Percentiles rank a stretch among this genome's conserved stretches.
phyloP scores from a whole-genome alignment of 495 filamentous ascomycete species.

The Mycothermus thermophilus region DNA sequence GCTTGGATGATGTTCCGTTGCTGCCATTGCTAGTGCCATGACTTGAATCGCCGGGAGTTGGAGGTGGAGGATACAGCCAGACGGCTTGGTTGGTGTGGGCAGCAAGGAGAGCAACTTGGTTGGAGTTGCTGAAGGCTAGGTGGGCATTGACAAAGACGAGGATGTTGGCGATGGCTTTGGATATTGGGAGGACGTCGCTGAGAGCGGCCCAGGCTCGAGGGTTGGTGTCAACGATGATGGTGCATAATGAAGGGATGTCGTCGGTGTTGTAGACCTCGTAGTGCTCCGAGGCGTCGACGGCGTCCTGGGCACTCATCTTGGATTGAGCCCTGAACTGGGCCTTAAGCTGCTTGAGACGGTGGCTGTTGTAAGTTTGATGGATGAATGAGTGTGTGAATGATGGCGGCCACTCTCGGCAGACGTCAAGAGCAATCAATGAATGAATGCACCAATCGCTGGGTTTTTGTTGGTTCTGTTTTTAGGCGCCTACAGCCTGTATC shows the following conservation, averaged over 20 bases:
- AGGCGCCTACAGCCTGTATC: too few relatives aligned
- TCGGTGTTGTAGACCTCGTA: constrained; percentile 50
- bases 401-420: too few relatives aligned
- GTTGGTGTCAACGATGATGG: constrained; percentile 91
- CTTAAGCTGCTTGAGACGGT: too few relatives aligned
- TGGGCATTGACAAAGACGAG: constrained; percentile 96
- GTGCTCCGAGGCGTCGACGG: constrained; percentile 80
- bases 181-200: constrained; percentile 60
- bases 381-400: too few relatives aligned
- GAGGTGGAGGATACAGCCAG: constrained; percentile 66
- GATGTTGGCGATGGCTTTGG: constrained; percentile 74
- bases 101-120: constrained; percentile 84
- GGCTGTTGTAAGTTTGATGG: too few relatives aligned
- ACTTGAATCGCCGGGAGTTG: constrained; percentile 14
- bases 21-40: constrained; percentile 15
- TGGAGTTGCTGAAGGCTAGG: constrained; percentile 80
- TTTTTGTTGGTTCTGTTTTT: too few relatives aligned
- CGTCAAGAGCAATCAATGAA: too few relatives aligned
- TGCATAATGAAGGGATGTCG: constrained; percentile 71
- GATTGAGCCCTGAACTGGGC: too few relatives aligned
- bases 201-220: constrained; percentile 85
- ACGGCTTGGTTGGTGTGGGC: constrained; percentile 70
- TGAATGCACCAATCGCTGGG: too few relatives aligned
- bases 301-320: constrained; percentile 44
- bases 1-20: not conserved